phyloP scores from a whole-genome alignment of 2,329 filamentous ascomycete species.

The Sordariomycetes sp. region DNA sequence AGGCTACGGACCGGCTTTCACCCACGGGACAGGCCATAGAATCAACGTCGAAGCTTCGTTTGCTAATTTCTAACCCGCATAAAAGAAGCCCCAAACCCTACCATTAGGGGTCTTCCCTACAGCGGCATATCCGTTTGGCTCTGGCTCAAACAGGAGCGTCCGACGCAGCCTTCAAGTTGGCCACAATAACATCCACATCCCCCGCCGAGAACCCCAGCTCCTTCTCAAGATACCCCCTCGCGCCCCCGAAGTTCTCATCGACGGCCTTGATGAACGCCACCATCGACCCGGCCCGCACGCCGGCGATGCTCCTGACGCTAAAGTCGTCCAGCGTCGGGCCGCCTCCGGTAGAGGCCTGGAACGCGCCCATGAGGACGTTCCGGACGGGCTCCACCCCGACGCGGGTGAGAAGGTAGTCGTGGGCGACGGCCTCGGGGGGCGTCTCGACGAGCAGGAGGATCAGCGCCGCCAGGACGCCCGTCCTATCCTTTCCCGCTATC shows the following conservation, averaged over 20 bases:
- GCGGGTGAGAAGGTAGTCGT: background rate
- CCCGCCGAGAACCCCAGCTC: background rate
- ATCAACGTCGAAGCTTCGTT: too few relatives aligned
- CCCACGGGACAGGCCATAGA: too few relatives aligned
- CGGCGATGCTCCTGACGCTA: background rate
- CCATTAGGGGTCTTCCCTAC: too few relatives aligned
- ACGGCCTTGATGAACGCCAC: background rate
- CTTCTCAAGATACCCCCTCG: background rate
- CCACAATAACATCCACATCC: background rate
- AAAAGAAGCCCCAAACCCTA: too few relatives aligned
- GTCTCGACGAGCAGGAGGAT: background rate
- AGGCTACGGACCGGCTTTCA: too few relatives aligned
- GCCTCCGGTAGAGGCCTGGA: background rate
- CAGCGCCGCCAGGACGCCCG: background rate
- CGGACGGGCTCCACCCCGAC: background rate
- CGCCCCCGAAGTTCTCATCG: background rate
- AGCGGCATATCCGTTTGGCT: too few relatives aligned
- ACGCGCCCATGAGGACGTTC: background rate
- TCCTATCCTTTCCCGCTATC: background rate
- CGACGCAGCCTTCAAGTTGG: background rate
- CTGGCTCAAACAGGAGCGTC: too few relatives aligned
- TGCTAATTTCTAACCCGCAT: too few relatives aligned
- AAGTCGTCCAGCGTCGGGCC: background rate
- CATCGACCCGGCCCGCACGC: background rate
- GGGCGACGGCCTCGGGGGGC: background rate